phyloP scores from a whole-genome alignment of 1,139 yeast species.

The Meyerozyma sp. region DNA sequence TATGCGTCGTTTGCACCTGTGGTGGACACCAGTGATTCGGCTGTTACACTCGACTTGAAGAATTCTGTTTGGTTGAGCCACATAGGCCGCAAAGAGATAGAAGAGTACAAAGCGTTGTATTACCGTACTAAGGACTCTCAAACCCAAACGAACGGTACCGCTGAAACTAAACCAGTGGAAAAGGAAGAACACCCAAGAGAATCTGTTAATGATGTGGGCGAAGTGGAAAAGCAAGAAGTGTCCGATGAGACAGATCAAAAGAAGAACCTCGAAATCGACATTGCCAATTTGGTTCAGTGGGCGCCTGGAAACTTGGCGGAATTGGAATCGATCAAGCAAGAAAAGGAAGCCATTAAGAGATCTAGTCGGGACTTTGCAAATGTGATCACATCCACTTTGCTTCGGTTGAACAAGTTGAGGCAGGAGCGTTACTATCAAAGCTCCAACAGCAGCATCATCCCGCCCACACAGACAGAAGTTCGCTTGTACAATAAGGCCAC shows the following conservation, averaged over 20 bases:
- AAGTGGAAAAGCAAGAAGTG: conserved; percentile 1
- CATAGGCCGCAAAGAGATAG: conserved; percentile 52
- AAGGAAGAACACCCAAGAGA: conserved; percentile 7
- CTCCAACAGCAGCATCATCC: conserved; percentile 21
- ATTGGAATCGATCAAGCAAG: conserved; percentile 22
- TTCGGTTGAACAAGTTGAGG: conserved; percentile 60
- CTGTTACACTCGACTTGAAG: conserved; percentile 58
- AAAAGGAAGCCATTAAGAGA: conserved; percentile 17
- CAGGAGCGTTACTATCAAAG: conserved; percentile 45
- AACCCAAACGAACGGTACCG: conserved; percentile 4
- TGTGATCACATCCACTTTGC: conserved; percentile 50
- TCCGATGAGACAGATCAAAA: not conserved
- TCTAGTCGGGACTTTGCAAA: conserved; percentile 36
- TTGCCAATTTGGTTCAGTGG: conserved; percentile 50
- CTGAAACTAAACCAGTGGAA: conserved; percentile 2
- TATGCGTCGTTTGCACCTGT: conserved; percentile 75
- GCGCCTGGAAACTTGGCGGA: conserved; percentile 34
- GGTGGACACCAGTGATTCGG: conserved; percentile 64
- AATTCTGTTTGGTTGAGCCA: conserved; percentile 77
- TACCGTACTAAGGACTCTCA: conserved; percentile 3
- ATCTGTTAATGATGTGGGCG: conserved; percentile 8
- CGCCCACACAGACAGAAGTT: conserved; percentile 24
- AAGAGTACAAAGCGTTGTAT: conserved; percentile 28
- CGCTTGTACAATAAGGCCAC: conserved; percentile 39
- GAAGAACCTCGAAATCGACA: conserved; percentile 23